Base-by-base conservation (phyloP, 2,329 filamentous ascomycete species). In the Niveomyces coronatus region DNA sequence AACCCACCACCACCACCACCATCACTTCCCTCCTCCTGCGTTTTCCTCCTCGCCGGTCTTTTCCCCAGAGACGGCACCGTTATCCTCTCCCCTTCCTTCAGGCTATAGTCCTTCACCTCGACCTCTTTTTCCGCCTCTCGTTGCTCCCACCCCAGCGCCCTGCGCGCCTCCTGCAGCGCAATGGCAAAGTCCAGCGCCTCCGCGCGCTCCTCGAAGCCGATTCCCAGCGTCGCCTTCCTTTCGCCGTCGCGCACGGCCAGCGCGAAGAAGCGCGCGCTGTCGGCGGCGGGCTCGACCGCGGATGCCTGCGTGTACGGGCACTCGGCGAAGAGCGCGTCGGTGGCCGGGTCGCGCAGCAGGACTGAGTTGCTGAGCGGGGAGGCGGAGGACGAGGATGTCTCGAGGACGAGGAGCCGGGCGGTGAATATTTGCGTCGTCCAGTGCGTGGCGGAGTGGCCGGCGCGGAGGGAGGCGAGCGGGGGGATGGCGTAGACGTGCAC, bases 381-480 rank as follows among this genome's bases (percentile, higher is more conserved):
- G 3, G 47, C 35, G 23, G 48, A 32, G 9, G 46, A 18, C 8
- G 59, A 63, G 50, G 52, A 49, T 19, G 82, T 88, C 60, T 89
- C 84, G 52, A 91, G 65, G 46, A 89, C 66, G 52, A 86, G 84
- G 38, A 91, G 63, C 33, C 85, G 82, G 30, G 82, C 84, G 34
- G 85, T 89, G 66, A 94, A 93, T 62, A 94, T 93, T 55, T 85
- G 79, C 26, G 68, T 67, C 19, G 85, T 93, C 86, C 86, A 94
- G 45, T 72, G 64, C 10, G 79, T 70, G 42, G 87, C 86, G 24
- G 71, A 73, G 68, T 94, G 83, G 57, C 86, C 86, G n/a, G n/a
- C n/a, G 57, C 82, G 82, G 50, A 78, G 85, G 14, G 80, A 82
- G 31, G 79, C 71, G 41, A 87, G 68, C 17, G 86, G 85, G 14